Conservation (phyloP, 139 green algal species). For the Chlorella sp. region DNA sequence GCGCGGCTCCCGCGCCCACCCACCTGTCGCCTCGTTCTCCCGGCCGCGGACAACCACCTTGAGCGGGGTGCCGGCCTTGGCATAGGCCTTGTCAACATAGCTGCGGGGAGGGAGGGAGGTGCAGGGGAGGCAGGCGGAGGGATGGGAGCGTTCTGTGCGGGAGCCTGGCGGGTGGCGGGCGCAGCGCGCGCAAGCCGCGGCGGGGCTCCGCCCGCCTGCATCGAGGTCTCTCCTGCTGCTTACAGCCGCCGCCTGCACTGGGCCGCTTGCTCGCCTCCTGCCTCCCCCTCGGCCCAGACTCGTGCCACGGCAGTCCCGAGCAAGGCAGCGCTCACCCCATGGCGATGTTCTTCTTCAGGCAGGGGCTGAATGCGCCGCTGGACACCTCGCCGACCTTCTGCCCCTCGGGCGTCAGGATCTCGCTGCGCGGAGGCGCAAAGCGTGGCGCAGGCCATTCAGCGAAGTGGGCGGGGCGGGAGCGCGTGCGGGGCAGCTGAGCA, state of each 20-base stretch:
- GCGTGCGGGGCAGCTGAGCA: no score
- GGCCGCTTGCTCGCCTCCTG: background rate
- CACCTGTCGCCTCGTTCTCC: constrained; percentile 73
- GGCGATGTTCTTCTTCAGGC: constrained; percentile 97
- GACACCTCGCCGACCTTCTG: constrained; percentile 85
- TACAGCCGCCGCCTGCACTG: background rate
- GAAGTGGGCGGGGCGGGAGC: no score
- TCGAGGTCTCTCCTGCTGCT: no score
- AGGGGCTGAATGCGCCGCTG: constrained; percentile 91
- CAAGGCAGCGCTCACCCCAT: constrained; percentile 87
- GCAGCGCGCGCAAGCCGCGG: no score
- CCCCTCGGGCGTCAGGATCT: constrained; percentile 75
- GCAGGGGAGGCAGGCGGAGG: background rate
- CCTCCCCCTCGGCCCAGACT: background rate
- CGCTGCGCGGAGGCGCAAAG: background rate
- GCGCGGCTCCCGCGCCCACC: no score
- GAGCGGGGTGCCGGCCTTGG: constrained; percentile 93
- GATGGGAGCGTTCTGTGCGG: no score
- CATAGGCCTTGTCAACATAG: constrained; percentile 89
- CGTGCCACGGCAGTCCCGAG: no score
- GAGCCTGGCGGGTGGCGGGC: no score
- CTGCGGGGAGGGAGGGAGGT: constrained; percentile 21
- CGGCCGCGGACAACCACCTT: constrained; percentile 95
- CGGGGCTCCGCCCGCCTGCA: no score
- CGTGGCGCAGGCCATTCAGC: constrained; percentile 36